A percentile compares a stretch with the other conserved stretches of the same genome.
phyloP scores from a whole-genome alignment of 176 grass and related monocot genomes.

The Aegilops speltoides region DNA sequence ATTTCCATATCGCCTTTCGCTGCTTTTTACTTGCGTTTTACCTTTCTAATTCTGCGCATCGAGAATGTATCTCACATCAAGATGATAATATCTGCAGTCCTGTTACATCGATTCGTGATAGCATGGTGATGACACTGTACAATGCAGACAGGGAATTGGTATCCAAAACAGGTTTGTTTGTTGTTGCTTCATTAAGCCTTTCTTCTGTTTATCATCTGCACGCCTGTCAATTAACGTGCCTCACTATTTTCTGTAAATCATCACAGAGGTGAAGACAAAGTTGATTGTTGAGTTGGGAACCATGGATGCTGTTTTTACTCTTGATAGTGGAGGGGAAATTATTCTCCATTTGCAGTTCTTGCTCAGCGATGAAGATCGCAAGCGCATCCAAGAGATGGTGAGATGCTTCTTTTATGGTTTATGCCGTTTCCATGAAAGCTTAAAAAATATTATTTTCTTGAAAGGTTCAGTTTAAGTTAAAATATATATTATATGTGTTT shows the following conservation, averaged over 20 bases:
- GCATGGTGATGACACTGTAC: constrained; percentile 40
- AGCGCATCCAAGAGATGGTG: constrained; percentile 49
- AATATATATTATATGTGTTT: background rate
- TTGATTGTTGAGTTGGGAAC: constrained; percentile 41
- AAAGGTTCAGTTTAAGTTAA: background rate
- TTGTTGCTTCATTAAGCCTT: background rate
- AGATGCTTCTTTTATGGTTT: background rate
- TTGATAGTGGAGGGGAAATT: constrained; percentile 28
- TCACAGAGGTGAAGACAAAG: constrained; percentile 40
- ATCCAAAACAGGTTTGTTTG: constrained; percentile 36
- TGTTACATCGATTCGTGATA: constrained; percentile 47
- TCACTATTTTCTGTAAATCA: background rate
- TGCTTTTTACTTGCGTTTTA: background rate
- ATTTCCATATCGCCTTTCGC: background rate
- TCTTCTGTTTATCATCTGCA: background rate
- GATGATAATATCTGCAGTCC: constrained; percentile 30
- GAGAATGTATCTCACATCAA: background rate
- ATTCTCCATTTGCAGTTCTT: constrained; percentile 38
- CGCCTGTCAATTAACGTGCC: background rate
- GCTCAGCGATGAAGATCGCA: constrained; percentile 52
- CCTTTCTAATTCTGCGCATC: background rate
- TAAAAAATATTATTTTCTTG: background rate
- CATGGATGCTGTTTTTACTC: constrained; percentile 28
- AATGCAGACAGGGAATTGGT: constrained; percentile 28
- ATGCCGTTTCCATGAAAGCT: background rate